Evolutionary conservation across 2,329 filamentous ascomycete genomes (phyloP), one percentile per base, ranked within the genome.

Genomic region (Gaeumannomyces tritici): DNA sequence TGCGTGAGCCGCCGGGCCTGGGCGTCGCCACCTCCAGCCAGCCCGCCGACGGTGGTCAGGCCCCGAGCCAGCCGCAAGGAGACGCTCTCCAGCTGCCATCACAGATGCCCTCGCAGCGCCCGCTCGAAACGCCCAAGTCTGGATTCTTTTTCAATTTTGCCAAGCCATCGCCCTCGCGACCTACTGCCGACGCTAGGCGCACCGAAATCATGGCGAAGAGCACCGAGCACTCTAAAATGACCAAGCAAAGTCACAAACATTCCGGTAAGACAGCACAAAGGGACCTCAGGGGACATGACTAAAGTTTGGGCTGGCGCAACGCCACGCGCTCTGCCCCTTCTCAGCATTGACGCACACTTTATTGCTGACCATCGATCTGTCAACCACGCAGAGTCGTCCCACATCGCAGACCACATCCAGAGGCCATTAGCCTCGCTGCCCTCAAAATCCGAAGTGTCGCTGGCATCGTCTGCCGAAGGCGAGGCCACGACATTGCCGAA

Each of bases 61-160:
- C 63, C 64, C 65, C 63, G 63, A 66, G 57, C 62, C 64, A 68
- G 60, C 62, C 60, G 57, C 63, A 65, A 15, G 35, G 35, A 42
- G 18, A 12, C 24, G 55, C 57, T 60, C 29, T 29, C 61, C 61
- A 56, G 11, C 65, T 66, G 65, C 65, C 64, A 67, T 63, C 64
- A 62, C 58, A 61, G 35, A 60, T 56, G 66, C 68, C 57, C 59
- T 62, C 58, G 27, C 61, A 63, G 55, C 65, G 65, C 65, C 65
- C 63, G 67, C 63, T 64, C 62, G 79, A 77, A 67, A 66, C 74
- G n/a, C 74, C 77, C 63, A 81, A 79, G 69, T 76, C 77, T 68
- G 76, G 77, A 66, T 81, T 82, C 71, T 74, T 76, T 63, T 81
- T 81, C 68, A 77, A 79, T 69, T 82, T 82, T 70, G 76, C 74